Percentiles rank a stretch among this genome's conserved stretches.
Conservation (phyloP, 2,329 filamentous ascomycete species). For the Talaromyces sp. region DNA sequence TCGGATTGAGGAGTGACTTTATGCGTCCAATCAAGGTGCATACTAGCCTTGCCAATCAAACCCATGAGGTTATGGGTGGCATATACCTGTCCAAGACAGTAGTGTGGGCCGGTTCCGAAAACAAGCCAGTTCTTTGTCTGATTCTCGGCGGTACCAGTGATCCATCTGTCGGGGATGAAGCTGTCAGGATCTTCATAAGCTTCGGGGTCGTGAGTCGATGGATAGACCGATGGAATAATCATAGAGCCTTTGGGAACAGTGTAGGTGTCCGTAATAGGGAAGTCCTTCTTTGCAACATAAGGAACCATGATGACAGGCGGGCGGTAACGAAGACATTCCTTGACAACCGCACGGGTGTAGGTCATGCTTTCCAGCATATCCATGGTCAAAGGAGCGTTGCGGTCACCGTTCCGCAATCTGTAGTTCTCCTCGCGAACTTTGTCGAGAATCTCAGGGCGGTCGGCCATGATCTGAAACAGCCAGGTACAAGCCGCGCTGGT, state of each 20-base stretch:
- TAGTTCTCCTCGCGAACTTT: constrained; percentile 90
- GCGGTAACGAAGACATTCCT: constrained; percentile 86
- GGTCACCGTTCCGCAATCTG: constrained; percentile 69
- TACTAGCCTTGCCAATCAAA: constrained; percentile 84
- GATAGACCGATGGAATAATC: constrained; percentile 88
- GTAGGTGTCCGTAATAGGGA: constrained; percentile 82
- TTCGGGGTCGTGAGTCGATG: constrained; percentile 86
- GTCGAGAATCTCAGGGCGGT: constrained; percentile 87
- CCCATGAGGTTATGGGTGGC: constrained; percentile 84
- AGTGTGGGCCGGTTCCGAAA: constrained; percentile 92
- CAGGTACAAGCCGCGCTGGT: constrained; percentile 91
- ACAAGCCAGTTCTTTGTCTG: constrained; percentile 96
- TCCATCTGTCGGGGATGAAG: constrained; percentile 90
- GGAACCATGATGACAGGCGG: constrained; percentile 97
- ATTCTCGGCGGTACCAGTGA: constrained; percentile 81
- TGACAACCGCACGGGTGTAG: constrained; percentile 88
- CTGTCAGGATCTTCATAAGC: constrained; percentile 85
- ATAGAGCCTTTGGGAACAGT: constrained; percentile 94
- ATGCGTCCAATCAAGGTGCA: constrained; percentile 87
- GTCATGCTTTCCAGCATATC: constrained; percentile 84
- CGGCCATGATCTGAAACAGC: constrained; percentile 91
- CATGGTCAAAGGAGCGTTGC: constrained; percentile 67
- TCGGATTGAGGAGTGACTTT: constrained; percentile 78
- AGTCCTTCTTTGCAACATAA: constrained; percentile 90
- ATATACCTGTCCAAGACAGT: constrained; percentile 92